A percentile compares a stretch with the other conserved stretches of the same genome.
Evolutionary conservation across 1,139 yeast genomes (phyloP).

Genomic region (Saccharomyces uvarum): DNA sequence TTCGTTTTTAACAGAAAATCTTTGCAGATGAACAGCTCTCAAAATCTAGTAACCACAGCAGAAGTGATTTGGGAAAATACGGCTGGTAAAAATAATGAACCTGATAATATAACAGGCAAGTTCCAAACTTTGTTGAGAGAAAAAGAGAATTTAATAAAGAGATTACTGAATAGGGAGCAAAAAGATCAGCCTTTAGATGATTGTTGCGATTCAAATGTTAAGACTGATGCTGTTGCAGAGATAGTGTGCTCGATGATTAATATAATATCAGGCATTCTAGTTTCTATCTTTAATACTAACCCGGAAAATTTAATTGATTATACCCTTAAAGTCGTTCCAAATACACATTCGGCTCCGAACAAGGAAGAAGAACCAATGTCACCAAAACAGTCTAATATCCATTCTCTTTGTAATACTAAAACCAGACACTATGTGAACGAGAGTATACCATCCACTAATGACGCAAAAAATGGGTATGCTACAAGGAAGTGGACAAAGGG

Average conservation of each 20-base stretch:
- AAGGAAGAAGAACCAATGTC: not conserved
- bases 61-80: not conserved
- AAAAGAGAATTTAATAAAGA: not conserved
- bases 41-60: not conserved
- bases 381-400: not conserved
- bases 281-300: not conserved
- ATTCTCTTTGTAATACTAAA: too few species aligned
- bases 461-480: not conserved
- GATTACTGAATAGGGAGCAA: not conserved
- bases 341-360: not conserved
- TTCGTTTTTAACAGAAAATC: conserved; percentile 21
- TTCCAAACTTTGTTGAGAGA: not conserved
- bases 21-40: not conserved
- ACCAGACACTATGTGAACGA: too few species aligned
- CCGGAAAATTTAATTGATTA: not conserved
- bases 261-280: not conserved
- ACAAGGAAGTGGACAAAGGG: not conserved
- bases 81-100: not conserved
- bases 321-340: not conserved
- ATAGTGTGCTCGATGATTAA: not conserved
- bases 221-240: not conserved
- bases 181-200: not conserved
- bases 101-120: not conserved
- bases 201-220: not conserved
- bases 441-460: too few species aligned